Conservation (phyloP, 2,329 filamentous ascomycete species). For the Amauroascus niger region DNA sequence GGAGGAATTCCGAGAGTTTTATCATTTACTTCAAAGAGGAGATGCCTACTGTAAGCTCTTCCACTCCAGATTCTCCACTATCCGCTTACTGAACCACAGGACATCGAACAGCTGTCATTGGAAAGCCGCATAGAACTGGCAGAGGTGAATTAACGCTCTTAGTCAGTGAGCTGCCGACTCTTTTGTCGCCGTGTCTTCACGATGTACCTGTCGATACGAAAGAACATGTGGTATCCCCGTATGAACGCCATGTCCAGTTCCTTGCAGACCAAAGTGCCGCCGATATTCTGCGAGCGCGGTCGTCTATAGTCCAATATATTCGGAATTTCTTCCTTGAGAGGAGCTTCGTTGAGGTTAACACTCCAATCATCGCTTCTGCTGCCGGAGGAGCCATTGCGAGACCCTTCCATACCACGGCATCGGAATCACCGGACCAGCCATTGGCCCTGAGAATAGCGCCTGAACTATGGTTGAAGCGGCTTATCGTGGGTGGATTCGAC, state of each 20-base stretch:
- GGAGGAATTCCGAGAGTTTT: constrained; percentile 50
- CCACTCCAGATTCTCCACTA: constrained; percentile 9
- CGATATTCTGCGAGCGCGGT: constrained; percentile 63
- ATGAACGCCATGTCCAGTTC: constrained; percentile 76
- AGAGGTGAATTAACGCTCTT: constrained; percentile 68
- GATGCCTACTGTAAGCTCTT: constrained; percentile 66
- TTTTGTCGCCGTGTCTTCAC: constrained; percentile 70
- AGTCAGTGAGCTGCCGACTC: constrained; percentile 56
- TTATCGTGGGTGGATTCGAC: constrained; percentile 81
- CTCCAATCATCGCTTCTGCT: constrained; percentile 71
- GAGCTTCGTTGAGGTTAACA: constrained; percentile 78
- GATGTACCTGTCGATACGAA: constrained; percentile 62
- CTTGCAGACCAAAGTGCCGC: constrained; percentile 60
- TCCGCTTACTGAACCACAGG: not conserved
- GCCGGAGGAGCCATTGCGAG: constrained; percentile 82
- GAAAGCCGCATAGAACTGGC: constrained; percentile 57
- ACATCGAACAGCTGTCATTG: constrained; percentile 51
- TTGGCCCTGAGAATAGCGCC: constrained; percentile 81
- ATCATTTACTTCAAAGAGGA: constrained; percentile 61
- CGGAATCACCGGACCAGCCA: constrained; percentile 61
- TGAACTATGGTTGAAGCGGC: constrained; percentile 86
- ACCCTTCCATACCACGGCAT: constrained; percentile 71
- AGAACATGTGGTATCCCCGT: constrained; percentile 61
- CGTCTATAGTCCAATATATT: constrained; percentile 63
- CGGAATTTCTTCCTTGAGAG: constrained; percentile 61